Evolutionary conservation across 371 early-diverging fungal species (phyloP).

Genomic region (Saksenaea vasiformis): DNA sequence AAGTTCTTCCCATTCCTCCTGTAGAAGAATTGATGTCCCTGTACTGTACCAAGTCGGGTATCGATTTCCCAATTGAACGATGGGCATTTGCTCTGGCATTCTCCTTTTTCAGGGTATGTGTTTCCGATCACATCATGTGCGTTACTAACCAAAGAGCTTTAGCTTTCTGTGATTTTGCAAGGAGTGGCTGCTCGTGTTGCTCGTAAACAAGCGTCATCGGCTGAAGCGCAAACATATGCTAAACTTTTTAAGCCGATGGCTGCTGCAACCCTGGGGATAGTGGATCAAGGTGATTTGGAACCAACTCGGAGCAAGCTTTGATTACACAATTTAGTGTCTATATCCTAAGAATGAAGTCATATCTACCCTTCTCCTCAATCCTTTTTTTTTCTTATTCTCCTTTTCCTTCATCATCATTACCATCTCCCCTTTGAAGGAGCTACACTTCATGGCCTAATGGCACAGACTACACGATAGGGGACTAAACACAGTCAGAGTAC

Average conservation of each 20-base stretch:
- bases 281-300: constrained; percentile 36
- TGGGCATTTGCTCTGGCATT: constrained; percentile 58
- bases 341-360: background rate
- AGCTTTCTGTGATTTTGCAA: constrained; percentile 79
- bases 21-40: constrained; percentile 61
- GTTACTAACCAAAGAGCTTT: constrained; percentile 1
- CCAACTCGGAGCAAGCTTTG: background rate
- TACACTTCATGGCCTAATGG: background rate
- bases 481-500: background rate
- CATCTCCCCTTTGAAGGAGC: background rate
- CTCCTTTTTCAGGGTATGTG: constrained; percentile 59
- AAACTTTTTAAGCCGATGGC: constrained; percentile 36
- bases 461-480: background rate
- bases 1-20: constrained; percentile 59
- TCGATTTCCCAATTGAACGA: constrained; percentile 68
- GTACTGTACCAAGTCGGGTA: constrained; percentile 59
- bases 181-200: constrained; percentile 90
- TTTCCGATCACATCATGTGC: background rate
- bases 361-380: background rate
- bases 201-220: constrained; percentile 84
- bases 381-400: background rate
- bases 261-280: constrained; percentile 31
- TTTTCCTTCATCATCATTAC: background rate
- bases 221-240: constrained; percentile 64
- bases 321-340: background rate